Evolutionary conservation across 192 early-diverging fungal genomes (phyloP), one percentile per base, ranked within the genome.

Genomic region (Backusella circina): DNA sequence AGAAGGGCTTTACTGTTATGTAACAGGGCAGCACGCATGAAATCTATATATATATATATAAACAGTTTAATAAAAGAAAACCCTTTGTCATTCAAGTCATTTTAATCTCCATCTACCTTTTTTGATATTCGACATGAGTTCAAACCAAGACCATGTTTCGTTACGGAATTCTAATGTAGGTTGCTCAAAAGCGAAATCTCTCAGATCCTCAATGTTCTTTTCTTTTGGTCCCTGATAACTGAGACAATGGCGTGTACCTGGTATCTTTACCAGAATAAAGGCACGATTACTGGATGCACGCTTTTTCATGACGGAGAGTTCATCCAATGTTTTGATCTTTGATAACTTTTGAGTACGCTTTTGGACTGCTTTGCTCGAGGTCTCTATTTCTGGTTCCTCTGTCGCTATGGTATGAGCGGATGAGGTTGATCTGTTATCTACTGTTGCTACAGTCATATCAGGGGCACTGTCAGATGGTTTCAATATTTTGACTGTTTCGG

Each of bases 221-320:
- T 92, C 90, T 79, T 91, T 91, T 32, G 88, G 85, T 0, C 95
- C 95, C 77, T 93, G 92, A 79, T 97, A 98, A 71, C 90, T 93
- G 18, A 98, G 80, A 69, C 94, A 95, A 70, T 92, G 89, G 44
- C 88, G 88, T n/a, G 89, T 89, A 13, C 89, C 91, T 0, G 94
- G 94, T 32, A 97, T 88, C 65, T 95, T 96, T 77, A 98, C 93
- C 78, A 96, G 91, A 26, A 98, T 89, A 84, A 98, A 98, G 37
- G 93, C 93, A 70, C 90, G 88, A 83, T 96, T 97, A 71, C 92
- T 83, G 31, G 92, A 89, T 12, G 96, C 95, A 8, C 96, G 83
- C 61, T 84, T 83, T 78, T 96, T 95, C 95, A 98, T 97, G 69
- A 94, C 87, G 68, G 88, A 84, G 1, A 97, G 77, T 77, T 88